phyloP scores from a whole-genome alignment of 2,329 filamentous ascomycete species.

The Botrytis squamosa region DNA sequence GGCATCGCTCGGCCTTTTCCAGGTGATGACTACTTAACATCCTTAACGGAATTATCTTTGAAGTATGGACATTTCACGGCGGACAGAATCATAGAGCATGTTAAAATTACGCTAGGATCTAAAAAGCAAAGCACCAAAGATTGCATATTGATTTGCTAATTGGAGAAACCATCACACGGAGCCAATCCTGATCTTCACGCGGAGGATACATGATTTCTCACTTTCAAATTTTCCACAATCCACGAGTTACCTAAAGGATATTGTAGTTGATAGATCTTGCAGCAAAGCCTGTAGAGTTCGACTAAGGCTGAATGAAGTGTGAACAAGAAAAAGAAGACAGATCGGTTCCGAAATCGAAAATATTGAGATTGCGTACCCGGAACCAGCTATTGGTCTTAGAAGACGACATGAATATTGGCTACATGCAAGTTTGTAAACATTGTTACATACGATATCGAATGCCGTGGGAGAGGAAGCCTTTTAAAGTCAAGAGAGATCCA shows the following conservation, averaged over 20 bases:
- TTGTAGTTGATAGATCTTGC: not conserved
- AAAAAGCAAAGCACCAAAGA: not conserved
- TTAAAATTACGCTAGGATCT: not conserved
- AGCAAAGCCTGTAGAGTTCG: not conserved
- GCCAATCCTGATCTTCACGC: no score
- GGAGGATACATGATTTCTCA: not conserved
- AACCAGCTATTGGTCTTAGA: not conserved
- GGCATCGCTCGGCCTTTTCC: not conserved
- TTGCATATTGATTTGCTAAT: not conserved
- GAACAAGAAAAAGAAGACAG: not conserved
- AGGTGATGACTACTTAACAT: not conserved
- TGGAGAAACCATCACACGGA: not conserved
- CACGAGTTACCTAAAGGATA: accelerated
- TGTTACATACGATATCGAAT: not conserved
- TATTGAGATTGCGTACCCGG: not conserved
- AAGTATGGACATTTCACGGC: not conserved
- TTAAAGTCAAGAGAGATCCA: not conserved
- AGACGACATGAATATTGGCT: not conserved
- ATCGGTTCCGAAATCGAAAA: not conserved
- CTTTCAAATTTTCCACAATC: not conserved
- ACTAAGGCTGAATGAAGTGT: not conserved
- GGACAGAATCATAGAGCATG: not conserved
- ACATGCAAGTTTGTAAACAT: not conserved
- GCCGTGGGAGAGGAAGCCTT: not conserved
- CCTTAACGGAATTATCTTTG: not conserved